These are phyloP conservation scores for Lodderomyces jiufengensis DNA, from an alignment of 1,139 yeast species.

Conservation along the genomic window DNA sequence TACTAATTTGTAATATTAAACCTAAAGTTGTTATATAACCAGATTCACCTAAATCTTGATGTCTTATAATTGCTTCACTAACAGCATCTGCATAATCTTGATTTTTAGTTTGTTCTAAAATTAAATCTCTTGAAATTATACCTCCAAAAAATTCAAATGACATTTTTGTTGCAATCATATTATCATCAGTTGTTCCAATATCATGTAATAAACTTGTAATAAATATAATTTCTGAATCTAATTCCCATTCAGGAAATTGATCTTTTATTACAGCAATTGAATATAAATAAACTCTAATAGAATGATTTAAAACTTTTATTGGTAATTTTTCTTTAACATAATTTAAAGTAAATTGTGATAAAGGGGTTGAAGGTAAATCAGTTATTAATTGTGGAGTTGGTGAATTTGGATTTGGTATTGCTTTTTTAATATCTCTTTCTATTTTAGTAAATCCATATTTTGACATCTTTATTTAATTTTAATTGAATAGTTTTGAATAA, in stretches of 20 bases:
- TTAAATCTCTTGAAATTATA: conserved; percentile 27
- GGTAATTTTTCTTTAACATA: conserved; percentile 28
- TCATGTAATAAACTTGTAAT: conserved; percentile 36
- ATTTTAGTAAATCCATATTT: conserved; percentile 32
- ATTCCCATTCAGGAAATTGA: conserved; percentile 35
- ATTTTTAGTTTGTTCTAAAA: conserved; percentile 22
- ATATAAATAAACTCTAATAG: conserved; percentile 33
- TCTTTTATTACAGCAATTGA: conserved; percentile 33
- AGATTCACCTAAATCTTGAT: conserved; percentile 34
- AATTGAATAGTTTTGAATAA: not conserved
- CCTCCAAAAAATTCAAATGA: conserved; percentile 41
- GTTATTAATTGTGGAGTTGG: conserved; percentile 25
- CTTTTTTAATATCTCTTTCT: conserved; percentile 26
- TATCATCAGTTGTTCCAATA: conserved; percentile 34
- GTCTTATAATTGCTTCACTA: conserved; percentile 36
- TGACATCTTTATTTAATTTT: conserved; percentile 19
- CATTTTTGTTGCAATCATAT: conserved; percentile 34
- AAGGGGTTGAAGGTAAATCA: conserved; percentile 21
- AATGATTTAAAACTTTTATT: conserved; percentile 27
- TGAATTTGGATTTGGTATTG: conserved; percentile 23
- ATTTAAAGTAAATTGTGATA: conserved; percentile 20
- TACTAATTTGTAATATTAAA: conserved; percentile 32
- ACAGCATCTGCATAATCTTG: conserved; percentile 37
- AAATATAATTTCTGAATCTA: conserved; percentile 29
- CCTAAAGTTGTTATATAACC: conserved; percentile 39